A percentile compares a stretch with the other conserved stretches of the same genome.
These are phyloP conservation scores for Wickerhamiella australiensis DNA, from an alignment of 805 yeast species.

Conservation along the genomic window DNA sequence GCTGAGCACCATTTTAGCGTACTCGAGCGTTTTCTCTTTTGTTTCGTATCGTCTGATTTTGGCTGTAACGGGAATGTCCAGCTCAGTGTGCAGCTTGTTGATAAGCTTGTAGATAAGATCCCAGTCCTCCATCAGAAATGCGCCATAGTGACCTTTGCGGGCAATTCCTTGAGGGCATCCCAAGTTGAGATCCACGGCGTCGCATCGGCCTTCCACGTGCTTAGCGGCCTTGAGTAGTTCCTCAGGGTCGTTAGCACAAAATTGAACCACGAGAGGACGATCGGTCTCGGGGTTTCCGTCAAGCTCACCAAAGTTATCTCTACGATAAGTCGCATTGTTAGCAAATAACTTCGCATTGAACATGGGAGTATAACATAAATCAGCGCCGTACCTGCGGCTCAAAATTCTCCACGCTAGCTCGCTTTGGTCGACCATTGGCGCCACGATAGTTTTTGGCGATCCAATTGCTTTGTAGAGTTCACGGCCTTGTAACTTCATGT, in stretches of 20 bases:
- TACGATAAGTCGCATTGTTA: slow-evolving; percentile 66
- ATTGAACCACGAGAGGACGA: slow-evolving; percentile 84
- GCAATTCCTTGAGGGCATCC: slow-evolving; percentile 99
- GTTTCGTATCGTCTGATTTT: slow-evolving; percentile 85
- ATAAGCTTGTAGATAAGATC: slow-evolving; percentile 61
- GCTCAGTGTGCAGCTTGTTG: slow-evolving; percentile 55
- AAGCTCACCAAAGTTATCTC: slow-evolving; percentile 46
- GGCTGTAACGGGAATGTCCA: slow-evolving; percentile 85
- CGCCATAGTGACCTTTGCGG: slow-evolving; percentile 84
- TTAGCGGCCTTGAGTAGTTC: slow-evolving; percentile 70
- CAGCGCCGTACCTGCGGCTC: slow-evolving; percentile 82
- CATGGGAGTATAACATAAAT: slow-evolving; percentile 94
- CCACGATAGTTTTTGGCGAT: slow-evolving; percentile 71
- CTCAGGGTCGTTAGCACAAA: slow-evolving; percentile 93
- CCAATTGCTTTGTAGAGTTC: slow-evolving; percentile 59
- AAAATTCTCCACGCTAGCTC: slow-evolving; percentile 92
- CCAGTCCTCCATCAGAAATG: slow-evolving; percentile 97
- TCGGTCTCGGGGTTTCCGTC: slow-evolving; percentile 66
- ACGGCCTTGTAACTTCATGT: slow-evolving; percentile 42
- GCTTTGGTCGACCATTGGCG: slow-evolving; percentile 97
- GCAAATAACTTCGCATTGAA: slow-evolving; percentile 85
- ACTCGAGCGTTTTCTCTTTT: slow-evolving; percentile 66
- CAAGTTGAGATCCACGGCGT: slow-evolving; percentile 87
- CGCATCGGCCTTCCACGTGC: slow-evolving; percentile 69
- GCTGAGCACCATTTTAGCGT: slow-evolving; percentile 74